A percentile compares a stretch with the other conserved stretches of the same genome.
These are phyloP conservation scores for Hemileia vastatrix DNA, from an alignment of 1,284 basidiomycete species.

Conservation along the genomic window DNA sequence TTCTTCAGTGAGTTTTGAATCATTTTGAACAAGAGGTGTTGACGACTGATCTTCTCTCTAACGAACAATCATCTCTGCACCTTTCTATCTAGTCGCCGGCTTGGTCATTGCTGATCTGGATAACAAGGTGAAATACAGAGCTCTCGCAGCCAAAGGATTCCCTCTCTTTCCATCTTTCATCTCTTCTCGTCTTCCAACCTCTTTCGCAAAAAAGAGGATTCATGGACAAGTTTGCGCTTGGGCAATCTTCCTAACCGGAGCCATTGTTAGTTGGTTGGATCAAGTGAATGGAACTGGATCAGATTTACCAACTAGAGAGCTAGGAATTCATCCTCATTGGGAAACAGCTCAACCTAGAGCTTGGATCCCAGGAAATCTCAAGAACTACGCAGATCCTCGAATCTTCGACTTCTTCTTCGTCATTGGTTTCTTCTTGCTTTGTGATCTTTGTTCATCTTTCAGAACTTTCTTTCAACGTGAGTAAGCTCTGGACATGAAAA, in stretches of 20 bases:
- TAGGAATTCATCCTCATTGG: conserved; percentile 32
- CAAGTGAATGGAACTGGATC: neutral
- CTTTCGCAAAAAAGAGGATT: conserved; percentile 11
- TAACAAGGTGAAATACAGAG: conserved; percentile 36
- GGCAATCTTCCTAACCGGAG: conserved; percentile 31
- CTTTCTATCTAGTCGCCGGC: too few species aligned
- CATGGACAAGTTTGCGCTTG: conserved; percentile 33
- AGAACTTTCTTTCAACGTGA: conserved; percentile 28
- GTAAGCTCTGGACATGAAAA: too few species aligned
- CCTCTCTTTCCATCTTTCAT: conserved; percentile 18
- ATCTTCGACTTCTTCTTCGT: conserved; percentile 28
- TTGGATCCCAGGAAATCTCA: conserved; percentile 21
- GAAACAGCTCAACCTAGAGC: conserved; percentile 25
- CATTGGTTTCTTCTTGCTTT: conserved; percentile 34
- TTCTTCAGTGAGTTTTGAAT: too few species aligned
- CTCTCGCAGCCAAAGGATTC: conserved; percentile 28
- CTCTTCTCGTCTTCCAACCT: too few species aligned
- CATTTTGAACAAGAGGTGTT: too few species aligned
- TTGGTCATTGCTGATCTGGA: conserved; percentile 37
- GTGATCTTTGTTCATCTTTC: conserved; percentile 32
- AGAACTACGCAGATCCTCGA: conserved; percentile 29
- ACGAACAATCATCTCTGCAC: too few species aligned
- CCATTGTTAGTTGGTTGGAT: conserved; percentile 31
- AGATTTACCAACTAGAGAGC: conserved; percentile 15
- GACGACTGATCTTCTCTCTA: too few species aligned